Conservation (phyloP, 1,139 yeast genomes). For the Geotrichum candidum region DNA sequence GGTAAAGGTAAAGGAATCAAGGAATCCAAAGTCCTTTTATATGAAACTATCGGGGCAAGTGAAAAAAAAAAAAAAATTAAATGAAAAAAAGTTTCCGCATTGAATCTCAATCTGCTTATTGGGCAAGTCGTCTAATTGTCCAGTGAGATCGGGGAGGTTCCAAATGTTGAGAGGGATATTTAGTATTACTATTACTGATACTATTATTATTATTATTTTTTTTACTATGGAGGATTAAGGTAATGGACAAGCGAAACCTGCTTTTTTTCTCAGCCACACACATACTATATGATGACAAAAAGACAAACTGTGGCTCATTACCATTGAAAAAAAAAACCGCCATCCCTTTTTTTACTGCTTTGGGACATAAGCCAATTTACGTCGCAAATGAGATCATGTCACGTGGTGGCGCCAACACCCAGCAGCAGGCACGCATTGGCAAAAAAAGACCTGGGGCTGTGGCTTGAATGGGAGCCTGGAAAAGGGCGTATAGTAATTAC, state of each 20-base stretch:
- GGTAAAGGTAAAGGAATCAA: background rate
- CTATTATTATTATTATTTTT: no score
- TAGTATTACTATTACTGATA: no score
- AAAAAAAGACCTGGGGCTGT: no score
- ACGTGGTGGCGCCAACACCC: background rate
- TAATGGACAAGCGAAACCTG: no score
- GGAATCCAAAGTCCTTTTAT: background rate
- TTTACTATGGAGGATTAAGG: no score
- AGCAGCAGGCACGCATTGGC: background rate
- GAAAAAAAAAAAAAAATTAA: background rate
- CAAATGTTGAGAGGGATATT: background rate
- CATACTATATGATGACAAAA: background rate
- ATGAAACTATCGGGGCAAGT: background rate
- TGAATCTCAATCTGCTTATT: background rate
- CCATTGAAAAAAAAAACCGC: no score
- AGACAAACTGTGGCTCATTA: background rate
- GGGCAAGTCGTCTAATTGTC: background rate
- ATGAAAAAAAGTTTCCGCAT: no score
- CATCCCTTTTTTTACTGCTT: background rate
- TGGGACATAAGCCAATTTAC: background rate
- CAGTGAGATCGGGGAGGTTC: no score
- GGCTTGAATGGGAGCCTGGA: no score
- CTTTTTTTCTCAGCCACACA: background rate
- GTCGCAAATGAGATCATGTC: slow-evolving; percentile 3
- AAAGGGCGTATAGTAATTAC: no score